Evolutionary conservation across 2,329 filamentous ascomycete species (phyloP), one percentile per base, ranked within the genome.

Genomic region (Calonectria pseudoreteaudii): DNA sequence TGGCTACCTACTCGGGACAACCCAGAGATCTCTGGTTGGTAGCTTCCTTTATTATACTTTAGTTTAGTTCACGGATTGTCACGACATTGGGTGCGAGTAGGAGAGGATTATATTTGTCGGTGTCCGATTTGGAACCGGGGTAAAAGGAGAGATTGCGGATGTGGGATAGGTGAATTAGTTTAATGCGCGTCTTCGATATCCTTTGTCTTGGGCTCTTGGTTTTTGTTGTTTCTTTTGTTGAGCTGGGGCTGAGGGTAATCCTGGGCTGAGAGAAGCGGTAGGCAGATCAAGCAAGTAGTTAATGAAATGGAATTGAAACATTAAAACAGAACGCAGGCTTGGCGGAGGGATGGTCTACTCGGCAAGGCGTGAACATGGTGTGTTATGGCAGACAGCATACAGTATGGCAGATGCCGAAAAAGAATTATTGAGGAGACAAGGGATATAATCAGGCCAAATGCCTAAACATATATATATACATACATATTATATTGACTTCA

Each of bases 141-240:
- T 26, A 60, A 73, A 72, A 65, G 31, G 62, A 38, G 52, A 70
- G 60, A 60, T 62, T 66, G 53, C 26, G 67, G 36, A 47, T 44
- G 47, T 50, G 56, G 65, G 58, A 26, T 49, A 69, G 69, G n/a
- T 60, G 65, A 68, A 60, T 71, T 70, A 41, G 71, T 65, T 68
- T 74, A 74, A 71, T 68, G 34, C 56, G 72, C 28, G 56, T 64
- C 36, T 68, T 74, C 64, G 53, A 71, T 69, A 60, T 65, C 49
- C 64, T 36, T 65, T 49, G 20, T 38, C 58, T 70, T 64, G 31
- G 38, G 26, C 8, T 44, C n/a, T 62, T 16, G 56, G n/a, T 41
- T 62, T 38, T 62, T 62, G 38, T 47, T 13, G 10, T 47, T 23
- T 47, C 20, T 23, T 47, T 47, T 31, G 50, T 53, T 16, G 26